Evolutionary conservation across 2,329 filamentous ascomycete species (phyloP).

Genomic region (Penicillium hordei): DNA sequence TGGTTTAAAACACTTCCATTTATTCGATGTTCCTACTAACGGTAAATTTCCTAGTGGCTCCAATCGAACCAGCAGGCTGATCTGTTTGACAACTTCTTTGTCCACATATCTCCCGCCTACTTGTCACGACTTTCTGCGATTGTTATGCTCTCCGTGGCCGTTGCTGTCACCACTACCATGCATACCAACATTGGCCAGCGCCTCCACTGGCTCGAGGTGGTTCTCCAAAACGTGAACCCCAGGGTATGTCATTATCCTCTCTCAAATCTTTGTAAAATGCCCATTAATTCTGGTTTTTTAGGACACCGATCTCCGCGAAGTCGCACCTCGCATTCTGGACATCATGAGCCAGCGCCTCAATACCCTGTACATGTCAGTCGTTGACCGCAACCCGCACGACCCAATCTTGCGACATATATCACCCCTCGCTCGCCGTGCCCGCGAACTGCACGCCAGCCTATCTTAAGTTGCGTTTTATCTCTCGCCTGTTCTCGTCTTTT

Average conservation of each 20-base stretch:
- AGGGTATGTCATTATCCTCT: conserved; percentile 43
- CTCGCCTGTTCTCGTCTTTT: not conserved
- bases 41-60: conserved; percentile 52
- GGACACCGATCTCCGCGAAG: conserved; percentile 56
- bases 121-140: conserved; percentile 57
- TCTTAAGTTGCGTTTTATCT: not conserved
- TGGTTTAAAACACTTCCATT: conserved; percentile 15
- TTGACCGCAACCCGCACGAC: conserved; percentile 53
- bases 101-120: conserved; percentile 57
- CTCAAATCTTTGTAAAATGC: not conserved
- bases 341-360: conserved; percentile 59
- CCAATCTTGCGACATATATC: conserved; percentile 55
- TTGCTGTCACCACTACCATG: conserved; percentile 60
- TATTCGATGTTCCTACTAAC: conserved; percentile 17
- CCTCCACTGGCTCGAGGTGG: conserved; percentile 59
- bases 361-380: conserved; percentile 56
- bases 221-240: conserved; percentile 56
- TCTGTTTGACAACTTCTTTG: conserved; percentile 63
- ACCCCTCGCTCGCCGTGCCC: conserved; percentile 45
- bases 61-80: conserved; percentile 59
- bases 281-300: conserved; percentile 23
- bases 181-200: conserved; percentile 55
- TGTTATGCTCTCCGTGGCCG: conserved; percentile 60
- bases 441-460: conserved; percentile 31
- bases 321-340: conserved; percentile 61